These are phyloP conservation scores for Zygosaccharomyces rouxii DNA, from an alignment of 805 yeast genomes.

Conservation along the genomic window DNA sequence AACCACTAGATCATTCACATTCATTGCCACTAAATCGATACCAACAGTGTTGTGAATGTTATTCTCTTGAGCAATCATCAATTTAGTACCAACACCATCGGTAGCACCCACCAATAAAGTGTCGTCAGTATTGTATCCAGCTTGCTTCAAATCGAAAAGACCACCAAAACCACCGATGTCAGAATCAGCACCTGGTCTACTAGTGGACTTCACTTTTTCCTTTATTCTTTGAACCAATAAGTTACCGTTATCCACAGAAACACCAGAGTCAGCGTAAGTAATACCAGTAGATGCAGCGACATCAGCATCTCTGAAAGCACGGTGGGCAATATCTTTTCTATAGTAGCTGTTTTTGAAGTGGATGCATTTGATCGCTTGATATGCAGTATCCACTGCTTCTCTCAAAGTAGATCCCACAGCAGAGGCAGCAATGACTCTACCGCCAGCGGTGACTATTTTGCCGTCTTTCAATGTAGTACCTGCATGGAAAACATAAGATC, in stretches of 20 bases:
- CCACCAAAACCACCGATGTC: slow-evolving; percentile 99
- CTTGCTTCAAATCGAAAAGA: slow-evolving; percentile 79
- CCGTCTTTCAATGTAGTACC: slow-evolving; percentile 67
- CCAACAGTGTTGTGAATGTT: slow-evolving; percentile 96
- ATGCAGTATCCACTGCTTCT: slow-evolving; percentile 82
- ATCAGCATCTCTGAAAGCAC: slow-evolving; percentile 69
- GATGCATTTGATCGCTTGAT: slow-evolving; percentile 75
- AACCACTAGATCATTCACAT: slow-evolving; percentile 93
- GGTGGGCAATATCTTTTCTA: slow-evolving; percentile 92
- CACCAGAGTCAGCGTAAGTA: slow-evolving; percentile 95
- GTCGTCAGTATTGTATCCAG: slow-evolving; percentile 67
- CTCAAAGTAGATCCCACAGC: slow-evolving; percentile 73
- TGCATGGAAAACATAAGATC: slow-evolving; percentile 85
- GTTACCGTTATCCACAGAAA: slow-evolving; percentile 95
- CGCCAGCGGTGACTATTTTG: slow-evolving; percentile 79
- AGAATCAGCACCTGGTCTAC: slow-evolving; percentile 94
- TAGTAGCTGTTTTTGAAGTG: slow-evolving; percentile 70
- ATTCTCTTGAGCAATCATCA: slow-evolving; percentile 87
- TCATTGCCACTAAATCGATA: slow-evolving; percentile 98
- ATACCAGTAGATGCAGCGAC: slow-evolving; percentile 36
- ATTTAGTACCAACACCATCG: slow-evolving; percentile 98
- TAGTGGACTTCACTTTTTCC: slow-evolving; percentile 83
- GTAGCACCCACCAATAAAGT: slow-evolving; percentile 94
- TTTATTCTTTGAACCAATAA: slow-evolving; percentile 84
- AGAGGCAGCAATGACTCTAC: slow-evolving; percentile 94